Evolutionary conservation across 1,139 yeast species (phyloP).

Genomic region (Kurtzmaniella quercitrusa): DNA sequence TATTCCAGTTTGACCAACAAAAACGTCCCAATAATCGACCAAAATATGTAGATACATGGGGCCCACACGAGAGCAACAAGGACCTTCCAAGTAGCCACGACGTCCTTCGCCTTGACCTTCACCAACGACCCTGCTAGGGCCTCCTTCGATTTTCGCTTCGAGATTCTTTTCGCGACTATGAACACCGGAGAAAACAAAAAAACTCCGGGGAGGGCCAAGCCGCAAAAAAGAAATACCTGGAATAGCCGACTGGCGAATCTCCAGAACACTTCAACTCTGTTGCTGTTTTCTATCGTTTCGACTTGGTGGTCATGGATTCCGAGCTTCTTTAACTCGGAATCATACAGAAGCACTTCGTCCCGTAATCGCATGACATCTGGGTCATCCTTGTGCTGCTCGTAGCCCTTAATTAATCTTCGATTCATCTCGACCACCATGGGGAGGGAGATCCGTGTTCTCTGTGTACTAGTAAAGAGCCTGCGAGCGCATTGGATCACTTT

Average conservation of each 20-base stretch:
- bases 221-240: conserved; percentile 29
- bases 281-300: conserved; percentile 26
- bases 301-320: conserved; percentile 46
- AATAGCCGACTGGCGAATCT: conserved; percentile 26
- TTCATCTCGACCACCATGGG: conserved; percentile 47
- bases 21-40: conserved; percentile 34
- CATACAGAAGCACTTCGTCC: conserved; percentile 32
- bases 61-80: conserved; percentile 43
- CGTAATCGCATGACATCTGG: conserved; percentile 33
- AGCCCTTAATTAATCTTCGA: conserved; percentile 37
- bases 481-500: conserved; percentile 35
- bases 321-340: conserved; percentile 26
- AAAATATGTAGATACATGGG: conserved; percentile 38
- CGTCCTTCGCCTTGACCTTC: conserved; percentile 44
- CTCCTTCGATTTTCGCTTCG: conserved; percentile 33
- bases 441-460: conserved; percentile 32
- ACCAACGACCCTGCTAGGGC: conserved; percentile 42
- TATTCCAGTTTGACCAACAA: conserved; percentile 19
- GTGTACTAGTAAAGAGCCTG: conserved; percentile 35
- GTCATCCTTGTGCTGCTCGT: conserved; percentile 30
- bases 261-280: conserved; percentile 22
- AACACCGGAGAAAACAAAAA: conserved; percentile 45
- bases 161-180: conserved; percentile 31
- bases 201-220: conserved; percentile 39
- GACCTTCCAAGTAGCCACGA: conserved; percentile 45